Conservation (phyloP, 768 basidiomycete species). For the Agaricus bisporus region DNA sequence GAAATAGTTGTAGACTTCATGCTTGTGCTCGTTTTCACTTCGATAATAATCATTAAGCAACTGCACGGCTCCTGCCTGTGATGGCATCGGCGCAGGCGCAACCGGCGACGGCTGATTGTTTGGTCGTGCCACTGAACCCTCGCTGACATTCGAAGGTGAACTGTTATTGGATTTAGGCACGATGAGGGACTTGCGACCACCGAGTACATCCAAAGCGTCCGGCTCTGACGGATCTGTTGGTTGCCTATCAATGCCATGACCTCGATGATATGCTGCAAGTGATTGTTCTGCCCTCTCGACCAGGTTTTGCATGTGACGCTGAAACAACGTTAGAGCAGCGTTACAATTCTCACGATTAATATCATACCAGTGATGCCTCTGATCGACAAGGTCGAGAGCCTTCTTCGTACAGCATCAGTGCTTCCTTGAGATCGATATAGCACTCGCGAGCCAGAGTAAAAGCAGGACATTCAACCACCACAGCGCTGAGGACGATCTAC, state of each 20-base stretch:
- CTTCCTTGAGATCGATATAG: slow-evolving; percentile 28
- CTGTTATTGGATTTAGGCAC: slow-evolving; percentile 21
- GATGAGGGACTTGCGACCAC: slow-evolving; percentile 31
- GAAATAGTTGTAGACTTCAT: slow-evolving; percentile 3
- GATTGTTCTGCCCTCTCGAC: slow-evolving; percentile 9
- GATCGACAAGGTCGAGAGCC: slow-evolving; percentile 24
- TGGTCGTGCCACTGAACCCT: neutral
- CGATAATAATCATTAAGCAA: slow-evolving; percentile 22
- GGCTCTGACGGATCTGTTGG: slow-evolving; percentile 15
- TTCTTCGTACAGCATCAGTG: slow-evolving; percentile 35
- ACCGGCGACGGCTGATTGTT: slow-evolving; percentile 15
- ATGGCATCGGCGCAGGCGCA: slow-evolving; percentile 18
- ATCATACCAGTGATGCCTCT: slow-evolving; percentile 10
- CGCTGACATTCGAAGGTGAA: slow-evolving; percentile 18
- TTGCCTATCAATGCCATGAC: neutral
- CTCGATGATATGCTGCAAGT: neutral
- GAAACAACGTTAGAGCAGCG: neutral
- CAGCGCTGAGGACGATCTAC: slow-evolving; percentile 40
- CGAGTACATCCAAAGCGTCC: slow-evolving; percentile 33
- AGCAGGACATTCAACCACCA: slow-evolving; percentile 39
- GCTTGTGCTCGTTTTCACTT: slow-evolving; percentile 12
- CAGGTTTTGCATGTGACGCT: slow-evolving; percentile 8
- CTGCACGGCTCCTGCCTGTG: slow-evolving; percentile 17
- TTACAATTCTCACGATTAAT: neutral
- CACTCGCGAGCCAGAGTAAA: slow-evolving; percentile 36